Conservation (phyloP, 345 rosid species). For the Gossypium raimondii region DNA sequence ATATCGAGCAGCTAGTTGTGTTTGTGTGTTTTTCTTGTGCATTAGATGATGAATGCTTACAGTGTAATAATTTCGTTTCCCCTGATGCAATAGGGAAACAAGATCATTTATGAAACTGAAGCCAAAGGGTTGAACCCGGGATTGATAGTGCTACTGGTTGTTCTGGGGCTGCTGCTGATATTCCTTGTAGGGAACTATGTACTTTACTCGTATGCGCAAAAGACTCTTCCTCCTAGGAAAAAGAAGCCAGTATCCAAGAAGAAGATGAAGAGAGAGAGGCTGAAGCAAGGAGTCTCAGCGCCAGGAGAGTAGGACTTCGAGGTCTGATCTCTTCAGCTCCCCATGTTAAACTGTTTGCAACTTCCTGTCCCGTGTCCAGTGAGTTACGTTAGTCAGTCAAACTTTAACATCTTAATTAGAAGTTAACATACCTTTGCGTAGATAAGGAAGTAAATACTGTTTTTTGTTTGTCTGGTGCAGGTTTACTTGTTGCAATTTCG, state of each 20-base stretch:
- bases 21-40: conserved; percentile 8
- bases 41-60: not conserved
- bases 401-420: conserved; percentile 11
- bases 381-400: conserved; percentile 11
- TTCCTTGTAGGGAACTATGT: conserved; percentile 51
- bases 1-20: not conserved
- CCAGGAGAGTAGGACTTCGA: conserved; percentile 49
- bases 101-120: conserved; percentile 19
- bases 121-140: conserved; percentile 60
- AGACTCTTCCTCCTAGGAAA: conserved; percentile 50
- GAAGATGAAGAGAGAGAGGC: conserved; percentile 57
- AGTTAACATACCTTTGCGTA: conserved; percentile 14
- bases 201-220: conserved; percentile 47
- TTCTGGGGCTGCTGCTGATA: conserved; percentile 37
- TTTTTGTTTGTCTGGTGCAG: not conserved
- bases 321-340: not conserved
- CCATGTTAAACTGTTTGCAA: conserved; percentile 8
- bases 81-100: conserved; percentile 23
- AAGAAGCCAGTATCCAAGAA: conserved; percentile 67
- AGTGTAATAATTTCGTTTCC: not conserved
- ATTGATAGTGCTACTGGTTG: conserved; percentile 51
- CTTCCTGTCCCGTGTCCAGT: conserved; percentile 10
- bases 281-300: conserved; percentile 68
- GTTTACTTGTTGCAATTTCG: not conserved
- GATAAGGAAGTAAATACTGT: conserved; percentile 20